Conservation (phyloP, 2,329 filamentous ascomycete genomes). For the Fusarium armeniacum region DNA sequence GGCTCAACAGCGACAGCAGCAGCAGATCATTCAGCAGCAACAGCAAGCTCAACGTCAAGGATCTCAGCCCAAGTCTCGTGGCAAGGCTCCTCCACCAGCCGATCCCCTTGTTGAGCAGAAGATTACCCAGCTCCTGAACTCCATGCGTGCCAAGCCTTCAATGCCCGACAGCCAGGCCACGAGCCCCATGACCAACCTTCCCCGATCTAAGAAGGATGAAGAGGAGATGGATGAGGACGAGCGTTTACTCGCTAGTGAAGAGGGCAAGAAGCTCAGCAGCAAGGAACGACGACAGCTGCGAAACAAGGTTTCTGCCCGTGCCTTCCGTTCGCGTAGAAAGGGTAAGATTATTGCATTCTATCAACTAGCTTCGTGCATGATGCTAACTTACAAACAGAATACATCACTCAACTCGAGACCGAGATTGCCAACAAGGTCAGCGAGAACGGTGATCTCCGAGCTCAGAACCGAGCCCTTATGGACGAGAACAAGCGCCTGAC, state of each 20-base stretch:
- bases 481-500: slow-evolving; percentile 88
- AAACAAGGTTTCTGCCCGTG: slow-evolving; percentile 98
- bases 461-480: slow-evolving; percentile 83
- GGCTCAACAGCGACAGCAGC: slow-evolving; percentile 76
- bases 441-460: slow-evolving; percentile 84
- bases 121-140: slow-evolving; percentile 91
- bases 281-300: slow-evolving; percentile 97
- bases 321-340: slow-evolving; percentile 98
- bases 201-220: slow-evolving; percentile 89
- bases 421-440: slow-evolving; percentile 88
- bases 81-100: slow-evolving; percentile 66
- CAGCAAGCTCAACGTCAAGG: slow-evolving; percentile 65
- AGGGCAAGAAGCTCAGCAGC: slow-evolving; percentile 98
- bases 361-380: background rate
- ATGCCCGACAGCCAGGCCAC: slow-evolving; percentile 61
- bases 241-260: slow-evolving; percentile 91
- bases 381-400: slow-evolving; percentile 72
- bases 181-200: slow-evolving; percentile 74
- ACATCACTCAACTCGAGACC: slow-evolving; percentile 92
- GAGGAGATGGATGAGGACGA: slow-evolving; percentile 99
- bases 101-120: slow-evolving; percentile 89
- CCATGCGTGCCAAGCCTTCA: slow-evolving; percentile 83
- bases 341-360: slow-evolving; percentile 71
- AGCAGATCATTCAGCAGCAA: slow-evolving; percentile 68
- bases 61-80: slow-evolving; percentile 61